Conservation (phyloP, 768 basidiomycete genomes). For the Kwoniella mangroviensis region DNA sequence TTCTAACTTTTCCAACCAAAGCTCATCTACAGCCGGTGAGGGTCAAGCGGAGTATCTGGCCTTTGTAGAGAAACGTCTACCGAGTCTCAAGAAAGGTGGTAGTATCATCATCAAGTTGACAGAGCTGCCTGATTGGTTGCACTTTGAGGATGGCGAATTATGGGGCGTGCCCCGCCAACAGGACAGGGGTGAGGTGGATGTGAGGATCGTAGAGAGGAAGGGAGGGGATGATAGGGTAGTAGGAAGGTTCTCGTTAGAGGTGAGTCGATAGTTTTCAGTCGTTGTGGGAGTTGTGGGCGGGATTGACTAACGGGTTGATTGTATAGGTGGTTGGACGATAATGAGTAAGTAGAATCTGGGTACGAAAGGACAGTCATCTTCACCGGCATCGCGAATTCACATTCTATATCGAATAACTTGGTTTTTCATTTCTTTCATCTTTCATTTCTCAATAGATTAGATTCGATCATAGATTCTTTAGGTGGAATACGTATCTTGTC, state of each 20-base stretch:
- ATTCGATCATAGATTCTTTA: too few species aligned
- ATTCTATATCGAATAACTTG: too few species aligned
- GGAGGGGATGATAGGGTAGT: slow-evolving; percentile 28
- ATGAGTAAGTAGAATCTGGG: background rate
- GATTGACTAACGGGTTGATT: background rate
- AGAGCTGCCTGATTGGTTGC: slow-evolving; percentile 48
- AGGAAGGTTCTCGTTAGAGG: slow-evolving; percentile 43
- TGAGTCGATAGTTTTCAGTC: slow-evolving; percentile 20
- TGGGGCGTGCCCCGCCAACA: slow-evolving; percentile 52
- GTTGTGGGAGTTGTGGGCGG: too few species aligned
- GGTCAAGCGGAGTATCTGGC: slow-evolving; percentile 29
- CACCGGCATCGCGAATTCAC: too few species aligned
- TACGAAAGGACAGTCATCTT: too few species aligned
- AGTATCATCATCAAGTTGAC: slow-evolving; percentile 17
- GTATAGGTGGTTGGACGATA: slow-evolving; percentile 2
- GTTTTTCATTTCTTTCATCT: too few species aligned
- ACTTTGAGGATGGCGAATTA: slow-evolving; percentile 53
- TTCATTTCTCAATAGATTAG: too few species aligned
- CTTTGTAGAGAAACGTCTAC: slow-evolving; percentile 25
- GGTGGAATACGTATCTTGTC: background rate
- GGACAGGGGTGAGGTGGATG: slow-evolving; percentile 39
- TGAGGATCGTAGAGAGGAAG: slow-evolving; percentile 40
- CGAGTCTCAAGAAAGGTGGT: slow-evolving; percentile 8
- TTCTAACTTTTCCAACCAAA: slow-evolving; percentile 22
- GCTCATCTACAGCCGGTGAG: slow-evolving; percentile 19